A percentile compares a stretch with the other conserved stretches of the same genome.
phyloP scores from a whole-genome alignment of 2,329 filamentous ascomycete genomes.

The Didymella lethalis region DNA sequence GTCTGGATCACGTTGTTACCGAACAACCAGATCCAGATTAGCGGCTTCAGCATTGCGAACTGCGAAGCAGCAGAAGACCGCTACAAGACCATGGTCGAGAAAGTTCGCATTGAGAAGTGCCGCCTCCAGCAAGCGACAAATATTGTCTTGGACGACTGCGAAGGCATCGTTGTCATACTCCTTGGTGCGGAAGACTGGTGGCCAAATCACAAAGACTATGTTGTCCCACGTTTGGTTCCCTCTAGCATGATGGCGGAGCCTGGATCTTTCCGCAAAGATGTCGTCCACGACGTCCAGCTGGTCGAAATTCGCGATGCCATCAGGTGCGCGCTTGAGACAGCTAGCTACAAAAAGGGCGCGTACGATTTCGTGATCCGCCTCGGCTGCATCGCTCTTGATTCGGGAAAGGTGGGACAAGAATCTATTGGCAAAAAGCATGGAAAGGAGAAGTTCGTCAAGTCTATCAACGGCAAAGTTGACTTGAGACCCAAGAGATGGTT shows the following conservation, averaged over 20 bases:
- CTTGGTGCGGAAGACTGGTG: slow-evolving; percentile 36
- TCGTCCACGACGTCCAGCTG: slow-evolving; percentile 23
- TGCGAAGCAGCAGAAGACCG: slow-evolving; percentile 34
- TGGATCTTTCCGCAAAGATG: slow-evolving; percentile 33
- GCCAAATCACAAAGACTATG: slow-evolving; percentile 28
- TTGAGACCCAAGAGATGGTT: slow-evolving; percentile 38
- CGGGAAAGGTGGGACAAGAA: slow-evolving; percentile 20
- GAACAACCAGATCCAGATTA: slow-evolving; percentile 31
- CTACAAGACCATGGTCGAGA: slow-evolving; percentile 33
- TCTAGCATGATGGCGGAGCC: slow-evolving; percentile 30
- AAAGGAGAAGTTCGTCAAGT: slow-evolving; percentile 27
- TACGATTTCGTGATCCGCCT: slow-evolving; percentile 42
- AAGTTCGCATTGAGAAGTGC: slow-evolving; percentile 24
- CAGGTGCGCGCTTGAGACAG: slow-evolving; percentile 30
- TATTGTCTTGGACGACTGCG: slow-evolving; percentile 38
- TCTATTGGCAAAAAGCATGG: slow-evolving; percentile 26
- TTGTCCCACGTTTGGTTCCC: slow-evolving; percentile 34
- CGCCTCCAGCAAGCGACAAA: slow-evolving; percentile 24
- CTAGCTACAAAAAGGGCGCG: slow-evolving; percentile 33
- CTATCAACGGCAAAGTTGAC: slow-evolving; percentile 21
- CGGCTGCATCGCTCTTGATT: slow-evolving; percentile 36
- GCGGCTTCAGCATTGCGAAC: slow-evolving; percentile 21
- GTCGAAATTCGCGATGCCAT: slow-evolving; percentile 30
- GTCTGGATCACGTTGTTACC: slow-evolving; percentile 39
- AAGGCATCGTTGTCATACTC: slow-evolving; percentile 34